Percentiles rank a stretch among this genome's conserved stretches.
Conservation (phyloP, 2,329 filamentous ascomycete species). For the Dactylellina drechsleri region DNA sequence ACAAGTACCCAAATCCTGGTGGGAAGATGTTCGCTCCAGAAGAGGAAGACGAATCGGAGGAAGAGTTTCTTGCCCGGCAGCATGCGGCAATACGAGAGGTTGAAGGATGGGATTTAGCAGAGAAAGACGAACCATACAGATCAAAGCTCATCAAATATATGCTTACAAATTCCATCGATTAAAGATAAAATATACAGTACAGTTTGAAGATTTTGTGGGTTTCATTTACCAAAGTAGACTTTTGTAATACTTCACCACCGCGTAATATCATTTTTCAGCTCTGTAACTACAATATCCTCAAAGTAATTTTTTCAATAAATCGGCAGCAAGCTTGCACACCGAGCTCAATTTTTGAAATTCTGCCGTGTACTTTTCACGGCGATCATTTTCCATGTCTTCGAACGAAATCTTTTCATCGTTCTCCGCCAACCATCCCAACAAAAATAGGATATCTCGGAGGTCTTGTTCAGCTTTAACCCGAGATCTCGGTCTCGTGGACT, state of each 20-base stretch:
- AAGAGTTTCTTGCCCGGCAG: slow-evolving; percentile 18
- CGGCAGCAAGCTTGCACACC: background rate
- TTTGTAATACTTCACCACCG: no score
- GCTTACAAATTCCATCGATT: slow-evolving; percentile 1
- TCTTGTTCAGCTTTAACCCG: slow-evolving; percentile 6
- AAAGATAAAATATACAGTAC: background rate
- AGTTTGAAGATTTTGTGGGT: background rate
- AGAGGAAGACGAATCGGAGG: slow-evolving; percentile 12
- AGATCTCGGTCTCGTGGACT: slow-evolving; percentile 15
- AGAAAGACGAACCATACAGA: slow-evolving; percentile 37
- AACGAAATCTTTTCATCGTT: slow-evolving; percentile 13
- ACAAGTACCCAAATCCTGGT: slow-evolving; percentile 22
- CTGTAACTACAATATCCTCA: no score
- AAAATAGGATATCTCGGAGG: slow-evolving; percentile 9
- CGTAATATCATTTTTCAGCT: no score
- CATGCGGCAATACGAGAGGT: slow-evolving; percentile 8
- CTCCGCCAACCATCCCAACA: slow-evolving; percentile 18
- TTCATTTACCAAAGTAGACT: no score
- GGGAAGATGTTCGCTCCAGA: slow-evolving; percentile 25
- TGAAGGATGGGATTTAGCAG: slow-evolving; percentile 22
- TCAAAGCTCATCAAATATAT: slow-evolving; percentile 27
- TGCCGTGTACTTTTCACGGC: background rate
- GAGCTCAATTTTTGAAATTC: slow-evolving; percentile 4
- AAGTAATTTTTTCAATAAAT: background rate
- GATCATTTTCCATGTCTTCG: slow-evolving; percentile 5